Evolutionary conservation across 2,329 filamentous ascomycete genomes (phyloP).

Genomic region (Xylaria sp.): DNA sequence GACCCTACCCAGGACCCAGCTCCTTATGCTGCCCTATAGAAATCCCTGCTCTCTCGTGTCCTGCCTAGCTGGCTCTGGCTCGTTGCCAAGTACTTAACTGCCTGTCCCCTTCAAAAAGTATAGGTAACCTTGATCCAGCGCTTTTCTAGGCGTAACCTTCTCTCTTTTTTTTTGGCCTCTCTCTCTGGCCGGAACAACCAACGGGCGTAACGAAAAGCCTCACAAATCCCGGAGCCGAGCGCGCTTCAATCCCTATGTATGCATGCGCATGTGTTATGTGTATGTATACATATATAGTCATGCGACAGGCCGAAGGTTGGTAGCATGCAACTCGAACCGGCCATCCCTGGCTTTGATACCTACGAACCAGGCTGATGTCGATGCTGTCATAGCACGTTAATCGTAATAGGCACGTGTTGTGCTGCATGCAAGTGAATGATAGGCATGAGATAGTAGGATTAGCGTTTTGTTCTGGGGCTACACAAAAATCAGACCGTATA

Average conservation of each 20-base stretch:
- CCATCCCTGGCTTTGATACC: constrained; percentile 15
- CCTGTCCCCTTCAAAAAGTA: not conserved
- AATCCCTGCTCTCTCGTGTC: constrained; percentile 20
- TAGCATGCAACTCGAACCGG: constrained; percentile 11
- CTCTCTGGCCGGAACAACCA: not conserved
- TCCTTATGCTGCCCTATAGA: constrained; percentile 34
- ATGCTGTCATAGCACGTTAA: constrained; percentile 36
- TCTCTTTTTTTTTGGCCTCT: no score
- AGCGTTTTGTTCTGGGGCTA: constrained; percentile 27
- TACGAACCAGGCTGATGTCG: constrained; percentile 17
- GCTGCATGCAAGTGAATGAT: constrained; percentile 38
- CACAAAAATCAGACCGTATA: constrained; percentile 13
- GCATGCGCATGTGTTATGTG: not conserved
- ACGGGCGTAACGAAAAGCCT: not conserved
- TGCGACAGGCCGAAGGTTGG: not conserved
- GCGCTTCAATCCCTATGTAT: not conserved
- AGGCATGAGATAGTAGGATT: constrained; percentile 26
- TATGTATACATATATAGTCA: not conserved
- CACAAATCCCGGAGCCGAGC: not conserved
- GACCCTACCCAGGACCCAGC: constrained; percentile 15
- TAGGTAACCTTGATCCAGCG: not conserved
- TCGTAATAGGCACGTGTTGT: constrained; percentile 37
- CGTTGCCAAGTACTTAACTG: not conserved
- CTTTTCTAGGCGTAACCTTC: no score
- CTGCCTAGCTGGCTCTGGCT: not conserved